Evolutionary conservation across 23 red algal species (phyloP).

Genomic region (Porphyridium purpureum): DNA sequence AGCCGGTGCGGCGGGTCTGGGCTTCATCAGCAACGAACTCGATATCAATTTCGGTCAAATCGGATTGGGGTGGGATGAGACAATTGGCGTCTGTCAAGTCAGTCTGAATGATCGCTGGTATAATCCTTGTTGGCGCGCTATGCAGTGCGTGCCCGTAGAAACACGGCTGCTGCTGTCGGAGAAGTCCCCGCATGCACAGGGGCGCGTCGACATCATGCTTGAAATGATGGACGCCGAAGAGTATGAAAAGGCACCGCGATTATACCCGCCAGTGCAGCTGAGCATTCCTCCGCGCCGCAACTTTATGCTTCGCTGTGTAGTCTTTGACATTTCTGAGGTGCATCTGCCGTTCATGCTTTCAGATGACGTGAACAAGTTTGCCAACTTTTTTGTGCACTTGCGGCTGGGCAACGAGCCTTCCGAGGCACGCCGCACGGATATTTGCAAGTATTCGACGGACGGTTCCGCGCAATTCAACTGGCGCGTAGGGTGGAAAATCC

Average conservation of each 20-base stretch:
- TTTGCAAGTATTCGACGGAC: slow-evolving; percentile 52
- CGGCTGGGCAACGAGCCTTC: slow-evolving; percentile 45
- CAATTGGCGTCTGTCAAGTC: slow-evolving; percentile 66
- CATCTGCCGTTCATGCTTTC: slow-evolving; percentile 32
- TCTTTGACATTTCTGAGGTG: slow-evolving; percentile 50
- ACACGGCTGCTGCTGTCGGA: slow-evolving; percentile 38
- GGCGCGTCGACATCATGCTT: slow-evolving; percentile 55
- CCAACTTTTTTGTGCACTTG: slow-evolving; percentile 29
- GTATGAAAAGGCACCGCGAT: slow-evolving; percentile 33
- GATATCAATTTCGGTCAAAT: slow-evolving; percentile 41
- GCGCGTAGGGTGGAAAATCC: slow-evolving; percentile 45
- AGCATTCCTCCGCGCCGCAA: slow-evolving; percentile 13
- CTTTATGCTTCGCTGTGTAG: slow-evolving; percentile 38
- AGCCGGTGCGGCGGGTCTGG: no score
- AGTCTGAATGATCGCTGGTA: slow-evolving; percentile 82
- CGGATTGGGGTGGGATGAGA: slow-evolving; percentile 51
- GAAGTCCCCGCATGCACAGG: slow-evolving; percentile 45
- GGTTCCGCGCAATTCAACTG: slow-evolving; percentile 53
- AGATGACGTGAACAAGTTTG: slow-evolving; percentile 22
- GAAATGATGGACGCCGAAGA: slow-evolving; percentile 75
- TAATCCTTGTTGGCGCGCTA: slow-evolving; percentile 52
- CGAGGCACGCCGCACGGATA: slow-evolving; percentile 27
- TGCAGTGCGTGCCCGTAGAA: slow-evolving; percentile 55
- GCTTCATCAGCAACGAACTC: slow-evolving; percentile 15
- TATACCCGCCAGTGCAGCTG: slow-evolving; percentile 40